Evolutionary conservation across 768 basidiomycete genomes (phyloP), one percentile per base, ranked within the genome.

Genomic region (Tephrocybe sp.): DNA sequence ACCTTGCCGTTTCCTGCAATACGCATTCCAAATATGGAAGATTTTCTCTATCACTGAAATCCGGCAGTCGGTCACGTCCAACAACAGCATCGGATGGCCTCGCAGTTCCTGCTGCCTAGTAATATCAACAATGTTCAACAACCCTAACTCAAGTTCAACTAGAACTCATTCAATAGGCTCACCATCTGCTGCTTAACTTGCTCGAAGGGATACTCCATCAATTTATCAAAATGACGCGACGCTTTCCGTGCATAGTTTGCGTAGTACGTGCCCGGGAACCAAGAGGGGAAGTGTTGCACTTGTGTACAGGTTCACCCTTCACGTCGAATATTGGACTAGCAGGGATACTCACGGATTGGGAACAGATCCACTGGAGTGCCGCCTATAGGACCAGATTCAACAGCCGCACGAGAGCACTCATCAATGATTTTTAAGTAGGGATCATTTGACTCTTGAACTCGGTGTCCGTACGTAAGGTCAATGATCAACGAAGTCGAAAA

Each of bases 21-120:
- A 70, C 53, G 1, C 66, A 66, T 24, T 66, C 59, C 23, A 72
- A 53, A 47, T 72, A 76, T 1, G 69, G 72, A 7, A 75, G 57
- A 34, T 48, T 40, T 3, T 48, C 45, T 24, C 53, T 49, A 54
- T 69, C 67, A 6, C 54, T 53, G 16, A 69, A 64, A 6, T 56
- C 58, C 0, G 74, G 75, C 10, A 75, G 57, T 4, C 72, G 58
- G 23, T 56, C 60, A 3, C 36, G 25, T 10, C 67, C 70, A 16
- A 75, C 51, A 8, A 74, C 62, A 1, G 44, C 34, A 50, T 76
- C 73, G 15, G 37, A 38, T 3, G 37, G 37, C 37, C 19, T 18
- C 6, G 37, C 37, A 7, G 37, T 38, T 3, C 37, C 37, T 38
- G n/a, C 19, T 4, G 37, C 37, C 37, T 38, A 38, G n/a, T 19